Conservation (phyloP, 2,329 filamentous ascomycete species). For the Diaporthe helianthi region DNA sequence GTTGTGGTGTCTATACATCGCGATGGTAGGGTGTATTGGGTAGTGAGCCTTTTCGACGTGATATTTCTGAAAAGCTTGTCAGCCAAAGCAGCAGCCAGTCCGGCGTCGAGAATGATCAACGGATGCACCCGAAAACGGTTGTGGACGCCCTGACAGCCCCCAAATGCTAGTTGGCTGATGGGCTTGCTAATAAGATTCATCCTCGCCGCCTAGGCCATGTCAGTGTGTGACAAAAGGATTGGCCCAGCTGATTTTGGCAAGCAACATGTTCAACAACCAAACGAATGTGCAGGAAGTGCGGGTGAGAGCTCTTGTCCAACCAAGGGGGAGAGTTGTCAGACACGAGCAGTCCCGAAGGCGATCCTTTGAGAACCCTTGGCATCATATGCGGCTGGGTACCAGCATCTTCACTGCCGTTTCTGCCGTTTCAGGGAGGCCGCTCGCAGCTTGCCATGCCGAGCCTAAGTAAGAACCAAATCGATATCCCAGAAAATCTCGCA, state of each 20-base stretch:
- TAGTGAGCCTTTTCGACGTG: neutral
- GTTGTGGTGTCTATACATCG: slow-evolving; percentile 10
- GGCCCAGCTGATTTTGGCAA: neutral
- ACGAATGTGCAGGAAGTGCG: neutral
- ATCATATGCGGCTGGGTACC: neutral
- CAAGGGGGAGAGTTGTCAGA: slow-evolving; percentile 7
- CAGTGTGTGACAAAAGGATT: neutral
- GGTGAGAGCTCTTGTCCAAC: neutral
- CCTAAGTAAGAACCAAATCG: neutral
- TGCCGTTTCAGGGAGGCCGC: slow-evolving; percentile 7
- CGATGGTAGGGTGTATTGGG: slow-evolving; percentile 17
- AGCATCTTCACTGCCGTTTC: slow-evolving; percentile 7
- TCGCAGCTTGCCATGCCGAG: slow-evolving; percentile 12
- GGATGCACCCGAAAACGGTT: slow-evolving; percentile 16
- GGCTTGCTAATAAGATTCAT: neutral
- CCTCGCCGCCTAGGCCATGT: neutral
- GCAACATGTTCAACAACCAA: slow-evolving; percentile 9
- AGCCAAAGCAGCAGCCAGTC: slow-evolving; percentile 14
- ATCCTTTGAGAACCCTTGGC: neutral
- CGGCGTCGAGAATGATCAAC: slow-evolving; percentile 16
- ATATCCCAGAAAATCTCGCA: slow-evolving; percentile 2
- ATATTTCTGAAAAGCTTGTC: neutral
- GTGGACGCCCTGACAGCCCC: slow-evolving; percentile 20
- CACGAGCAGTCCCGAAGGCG: neutral
- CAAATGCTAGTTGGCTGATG: neutral